These are phyloP conservation scores for Drechslerella dactyloides DNA, from an alignment of 2,329 filamentous ascomycete species.

Conservation along the genomic window DNA sequence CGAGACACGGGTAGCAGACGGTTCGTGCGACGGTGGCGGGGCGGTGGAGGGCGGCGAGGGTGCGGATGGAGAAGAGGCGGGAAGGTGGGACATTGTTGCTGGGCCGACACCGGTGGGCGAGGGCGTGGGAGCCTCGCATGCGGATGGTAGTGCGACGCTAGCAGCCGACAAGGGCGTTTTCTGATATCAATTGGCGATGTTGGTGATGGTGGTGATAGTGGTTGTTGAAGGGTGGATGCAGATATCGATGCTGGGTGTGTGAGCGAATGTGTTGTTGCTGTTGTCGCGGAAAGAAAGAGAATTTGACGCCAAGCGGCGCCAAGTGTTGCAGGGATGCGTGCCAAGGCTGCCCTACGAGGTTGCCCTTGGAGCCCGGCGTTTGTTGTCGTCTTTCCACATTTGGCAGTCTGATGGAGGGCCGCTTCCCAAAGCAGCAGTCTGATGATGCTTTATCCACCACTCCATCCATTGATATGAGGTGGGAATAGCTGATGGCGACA, in stretches of 20 bases:
- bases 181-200: background rate
- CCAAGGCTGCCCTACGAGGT: background rate
- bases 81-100: slow-evolving; percentile 34
- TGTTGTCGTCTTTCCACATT: background rate
- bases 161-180: background rate
- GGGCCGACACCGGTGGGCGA: slow-evolving; percentile 32
- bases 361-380: background rate
- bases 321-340: background rate
- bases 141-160: background rate
- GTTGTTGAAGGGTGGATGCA: background rate
- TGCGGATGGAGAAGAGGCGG: slow-evolving; percentile 5
- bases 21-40: slow-evolving; percentile 22
- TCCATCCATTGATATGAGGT: no score
- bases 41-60: slow-evolving; percentile 4
- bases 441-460: background rate
- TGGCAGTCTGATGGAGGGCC: no score
- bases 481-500: no score
- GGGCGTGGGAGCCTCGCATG: slow-evolving; percentile 21
- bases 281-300: slow-evolving; percentile 20
- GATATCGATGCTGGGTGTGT: background rate
- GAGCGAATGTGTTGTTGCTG: slow-evolving; percentile 34
- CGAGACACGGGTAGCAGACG: slow-evolving; percentile 43
- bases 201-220: background rate
- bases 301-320: slow-evolving; percentile 18
- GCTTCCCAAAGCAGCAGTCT: no score